Evolutionary conservation across 2,329 filamentous ascomycete genomes (phyloP), one percentile per base, ranked within the genome.

Genomic region (Pezicula rhizophila): DNA sequence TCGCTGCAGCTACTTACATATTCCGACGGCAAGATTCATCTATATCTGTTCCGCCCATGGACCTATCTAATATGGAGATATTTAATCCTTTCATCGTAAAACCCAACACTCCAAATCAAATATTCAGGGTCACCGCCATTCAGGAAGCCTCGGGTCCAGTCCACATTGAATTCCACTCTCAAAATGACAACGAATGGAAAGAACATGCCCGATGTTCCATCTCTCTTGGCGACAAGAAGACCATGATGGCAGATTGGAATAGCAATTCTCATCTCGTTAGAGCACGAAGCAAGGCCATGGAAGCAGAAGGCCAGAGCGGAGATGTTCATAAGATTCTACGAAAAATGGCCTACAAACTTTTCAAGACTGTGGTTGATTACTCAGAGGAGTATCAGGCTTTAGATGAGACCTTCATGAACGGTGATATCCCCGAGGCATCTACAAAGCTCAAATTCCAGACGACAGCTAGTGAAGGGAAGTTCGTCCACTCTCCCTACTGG

Each of bases 261-360:
- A 82, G 83, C 45, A 78, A 79, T 56, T 75, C 77, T 57, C 88
- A 89, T 61, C 72, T 88, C 33, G 79, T 91, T 62, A 78, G 80
- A 58, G 73, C 72, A 17, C 78, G 80, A 49, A 75, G 84, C 47
- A 71, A 80, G n/a, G 64, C 71, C 8, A 73, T 84, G 2, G 69
- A 74, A 56, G 68, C 78, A 53, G 83, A 79, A 52, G 82, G 85
- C 47, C 70, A 78, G 59, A 17, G 74, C 72, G 85, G 84, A 31
- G 76, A 78, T 46, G 84, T 84, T 20, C 84, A 85, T 63, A 84
- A 85, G 68, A 77, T 89, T 52, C 78, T 84, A 42, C 80, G 84
- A 17, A 84, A 42, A 28, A 42, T 52, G 10, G 39, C 59, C 14
- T 66, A 66, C 52, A 61, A 61, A 39, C 42, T 66, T 1, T 66